Base-by-base conservation (phyloP, 208 protist species). In the Wallacemonas sp. region DNA sequence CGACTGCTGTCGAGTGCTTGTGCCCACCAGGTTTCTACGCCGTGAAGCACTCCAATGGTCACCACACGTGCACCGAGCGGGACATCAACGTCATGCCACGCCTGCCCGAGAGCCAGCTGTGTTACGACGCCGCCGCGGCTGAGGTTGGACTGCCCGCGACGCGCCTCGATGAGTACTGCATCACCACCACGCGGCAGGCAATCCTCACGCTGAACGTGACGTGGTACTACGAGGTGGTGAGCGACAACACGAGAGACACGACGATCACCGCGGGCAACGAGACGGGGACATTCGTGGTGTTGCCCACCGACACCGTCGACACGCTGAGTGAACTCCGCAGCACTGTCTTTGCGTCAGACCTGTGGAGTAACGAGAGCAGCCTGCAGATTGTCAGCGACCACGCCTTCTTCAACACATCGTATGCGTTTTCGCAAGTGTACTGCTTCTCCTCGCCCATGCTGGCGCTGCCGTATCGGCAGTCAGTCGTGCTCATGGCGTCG, bases 121-220 rank as follows among this genome's bases (percentile, higher is more conserved):
- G 83, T 65, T n/a, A 57, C 34, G 81, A 80, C 56, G 27, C 41
- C 5, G 48, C 47, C 1, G 73, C 68, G 32, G 67, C 46, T 5
- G n/a, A 52, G 14, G 43, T 89, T 1, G 83, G 83, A 0, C 67
- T 89, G 29, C 47, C 61, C 3, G 34, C 55, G 19, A 58, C 60
- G 11, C 58, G 36, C 17, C 33, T 41, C 12, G 69, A 72, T 30
- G 76, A 82, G 46, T 82, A 68, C 43, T 82, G 76, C 34, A 16
- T 82, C 17, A 60, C 58, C 6, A 57, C 61, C 8, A 52, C 27
- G 21, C 65, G 76, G 21, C n/a, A 54, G 24, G 76, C 11, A 19
- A 44, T 14, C 16, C 52, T 82, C 38, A 24, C 9, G 27, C 60
- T 82, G 19, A 27, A 46, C 29, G 30, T 78, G 1, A 61, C 49